Evolutionary conservation across 495 filamentous ascomycete genomes (phyloP), one percentile per base, ranked within the genome.

Genomic region (Lasiosphaeria ovina): DNA sequence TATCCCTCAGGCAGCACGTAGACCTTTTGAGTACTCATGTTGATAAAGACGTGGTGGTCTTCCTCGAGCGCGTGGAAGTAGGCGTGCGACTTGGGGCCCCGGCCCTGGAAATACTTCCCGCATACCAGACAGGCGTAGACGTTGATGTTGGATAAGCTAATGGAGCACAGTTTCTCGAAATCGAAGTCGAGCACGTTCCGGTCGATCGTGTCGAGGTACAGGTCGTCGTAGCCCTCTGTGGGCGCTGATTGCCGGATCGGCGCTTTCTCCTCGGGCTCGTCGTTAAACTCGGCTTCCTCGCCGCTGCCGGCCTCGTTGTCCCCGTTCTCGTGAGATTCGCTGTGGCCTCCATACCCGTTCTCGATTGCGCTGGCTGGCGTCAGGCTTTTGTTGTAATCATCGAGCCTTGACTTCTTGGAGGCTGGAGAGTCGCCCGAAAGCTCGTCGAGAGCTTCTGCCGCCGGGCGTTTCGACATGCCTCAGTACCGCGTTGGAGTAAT

Each of bases 61-160:
- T 91, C 86, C 62, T 99, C 95, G 33, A 99, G 86, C 58, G 94
- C 91, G 77, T 99, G 94, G 71, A 94, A 97, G 79, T 99, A 99
- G 52, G 95, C 95, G 72, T 97, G 87, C 51, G 92, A 95, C 64
- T 96, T 96, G 11, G 89, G 89, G 1, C 94, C 94, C 64, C 95
- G 84, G 17, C 94, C 94, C 71, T 97, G 92, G 72, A 89, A 99
- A 78, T 98, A 99, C 79, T 94, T 96, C 35, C 94, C 95, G 71
- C 94, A 99, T 0, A 98, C 91, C 31, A 99, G 82, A 68, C 94
- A 99, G 3, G 95, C 94, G 72, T 99, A 99, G 54, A 99, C 93
- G 66, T 99, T 98, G 77, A 97, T 97, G 69, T 97, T 98, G 24
- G 92, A 96, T 9, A 99, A 79, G 32, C 90, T 93, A 63, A 98